phyloP scores from a whole-genome alignment of 495 filamentous ascomycete species.

The Podospora appendiculata region DNA sequence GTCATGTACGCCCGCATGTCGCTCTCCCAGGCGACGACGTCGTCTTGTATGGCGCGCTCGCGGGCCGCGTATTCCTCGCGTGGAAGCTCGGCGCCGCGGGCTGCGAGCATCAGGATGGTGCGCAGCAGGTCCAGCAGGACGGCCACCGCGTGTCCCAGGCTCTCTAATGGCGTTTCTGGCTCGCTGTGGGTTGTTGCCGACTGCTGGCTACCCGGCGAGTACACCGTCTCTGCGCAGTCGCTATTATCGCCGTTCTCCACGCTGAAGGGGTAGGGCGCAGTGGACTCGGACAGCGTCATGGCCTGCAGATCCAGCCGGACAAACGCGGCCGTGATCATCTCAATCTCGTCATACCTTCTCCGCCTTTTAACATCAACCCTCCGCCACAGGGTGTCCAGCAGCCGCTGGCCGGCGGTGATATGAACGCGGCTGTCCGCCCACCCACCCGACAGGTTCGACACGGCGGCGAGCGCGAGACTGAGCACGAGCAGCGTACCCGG shows the following conservation, averaged over 20 bases:
- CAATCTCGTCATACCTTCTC: background rate
- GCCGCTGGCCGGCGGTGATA: constrained; percentile 6
- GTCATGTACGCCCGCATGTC: background rate
- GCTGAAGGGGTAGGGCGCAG: background rate
- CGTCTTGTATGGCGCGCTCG: background rate
- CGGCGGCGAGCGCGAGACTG: constrained; percentile 12
- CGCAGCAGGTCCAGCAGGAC: background rate
- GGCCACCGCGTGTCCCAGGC: background rate
- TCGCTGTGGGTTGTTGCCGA: background rate
- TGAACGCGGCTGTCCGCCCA: constrained; percentile 10
- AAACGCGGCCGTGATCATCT: background rate
- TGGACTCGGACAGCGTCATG: background rate
- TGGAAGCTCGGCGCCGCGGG: background rate
- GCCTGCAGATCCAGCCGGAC: background rate
- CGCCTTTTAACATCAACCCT: background rate
- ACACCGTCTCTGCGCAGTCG: too few species aligned
- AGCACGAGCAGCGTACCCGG: constrained; percentile 6
- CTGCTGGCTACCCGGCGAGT: background rate
- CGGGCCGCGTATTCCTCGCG: background rate
- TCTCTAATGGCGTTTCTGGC: background rate
- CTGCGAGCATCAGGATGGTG: background rate
- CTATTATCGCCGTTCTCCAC: background rate
- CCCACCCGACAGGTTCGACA: constrained; percentile 8
- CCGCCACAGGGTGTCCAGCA: background rate
- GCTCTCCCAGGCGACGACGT: background rate